Conservation (phyloP, 164 flowering plant species). For the Annona squamosa region DNA sequence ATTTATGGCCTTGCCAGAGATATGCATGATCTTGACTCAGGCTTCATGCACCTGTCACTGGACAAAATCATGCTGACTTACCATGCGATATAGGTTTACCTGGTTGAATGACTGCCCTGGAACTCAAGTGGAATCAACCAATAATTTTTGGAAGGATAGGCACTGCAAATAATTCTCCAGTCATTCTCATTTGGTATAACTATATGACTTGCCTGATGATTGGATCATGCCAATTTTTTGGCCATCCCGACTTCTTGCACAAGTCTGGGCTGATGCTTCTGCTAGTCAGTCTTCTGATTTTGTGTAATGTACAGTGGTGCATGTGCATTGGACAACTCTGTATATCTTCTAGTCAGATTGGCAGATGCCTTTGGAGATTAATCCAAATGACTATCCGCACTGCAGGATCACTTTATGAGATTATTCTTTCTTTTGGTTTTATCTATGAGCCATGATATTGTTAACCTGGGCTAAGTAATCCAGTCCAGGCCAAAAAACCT, state of each 20-base stretch:
- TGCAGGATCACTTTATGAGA: not conserved
- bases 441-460: too few species aligned
- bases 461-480: too few species aligned
- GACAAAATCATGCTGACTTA: not conserved
- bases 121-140: not conserved
- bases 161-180: not conserved
- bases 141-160: not conserved
- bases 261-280: not conserved
- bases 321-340: not conserved
- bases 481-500: too few species aligned
- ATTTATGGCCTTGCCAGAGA: not conserved
- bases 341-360: not conserved
- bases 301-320: not conserved
- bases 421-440: not conserved
- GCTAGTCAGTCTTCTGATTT: not conserved
- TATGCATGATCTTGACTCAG: not conserved
- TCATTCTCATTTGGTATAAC: not conserved
- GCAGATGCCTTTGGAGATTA: not conserved
- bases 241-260: not conserved
- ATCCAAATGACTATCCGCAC: not conserved
- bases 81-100: not conserved
- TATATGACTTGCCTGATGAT: not conserved
- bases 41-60: not conserved
- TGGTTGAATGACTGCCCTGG: not conserved
- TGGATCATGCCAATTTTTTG: not conserved